These are phyloP conservation scores for Kandelia obovata DNA, from an alignment of 345 rosid species.

Conservation along the genomic window DNA sequence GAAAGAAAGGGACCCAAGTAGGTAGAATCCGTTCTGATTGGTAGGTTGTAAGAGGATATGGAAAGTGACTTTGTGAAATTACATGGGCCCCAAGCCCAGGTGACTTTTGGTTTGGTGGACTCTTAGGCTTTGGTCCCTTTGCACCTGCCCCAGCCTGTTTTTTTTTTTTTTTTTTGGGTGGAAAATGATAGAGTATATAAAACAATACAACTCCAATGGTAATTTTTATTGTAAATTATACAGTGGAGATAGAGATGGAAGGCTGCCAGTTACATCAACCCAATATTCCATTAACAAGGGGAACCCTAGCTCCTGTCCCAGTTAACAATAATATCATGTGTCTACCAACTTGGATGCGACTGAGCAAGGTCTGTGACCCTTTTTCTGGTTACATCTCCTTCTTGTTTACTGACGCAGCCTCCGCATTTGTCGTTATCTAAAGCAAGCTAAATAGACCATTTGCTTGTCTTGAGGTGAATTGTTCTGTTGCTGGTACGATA, in stretches of 20 bases:
- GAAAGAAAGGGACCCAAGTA: too few species aligned
- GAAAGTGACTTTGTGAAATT: not conserved
- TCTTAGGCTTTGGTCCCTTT: slow-evolving; percentile 4
- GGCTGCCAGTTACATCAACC: slow-evolving; percentile 10
- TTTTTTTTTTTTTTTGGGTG: too few species aligned
- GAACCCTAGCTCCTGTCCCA: not conserved
- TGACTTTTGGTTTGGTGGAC: slow-evolving; percentile 8
- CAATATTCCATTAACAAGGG: too few species aligned
- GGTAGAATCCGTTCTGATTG: too few species aligned
- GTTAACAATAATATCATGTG: slow-evolving; percentile 12
- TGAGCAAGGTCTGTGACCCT: slow-evolving; percentile 12
- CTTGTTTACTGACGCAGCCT: slow-evolving; percentile 45
- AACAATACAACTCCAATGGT: too few species aligned
- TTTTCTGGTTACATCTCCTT: slow-evolving; percentile 17
- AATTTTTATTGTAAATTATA: not conserved
- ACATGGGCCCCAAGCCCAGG: not conserved
- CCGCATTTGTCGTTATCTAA: slow-evolving; percentile 24
- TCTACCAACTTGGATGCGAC: slow-evolving; percentile 24
- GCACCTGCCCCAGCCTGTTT: not conserved
- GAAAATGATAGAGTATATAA: too few species aligned
- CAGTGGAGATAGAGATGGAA: not conserved
- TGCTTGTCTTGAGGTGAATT: slow-evolving; percentile 1
- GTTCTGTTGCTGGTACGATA: not conserved
- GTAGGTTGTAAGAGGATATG: slow-evolving; percentile 4
- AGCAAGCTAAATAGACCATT: not conserved